These are phyloP conservation scores for Bolboschoenus planiculmis DNA, from an alignment of 176 grass and related monocot species.

Conservation along the genomic window DNA sequence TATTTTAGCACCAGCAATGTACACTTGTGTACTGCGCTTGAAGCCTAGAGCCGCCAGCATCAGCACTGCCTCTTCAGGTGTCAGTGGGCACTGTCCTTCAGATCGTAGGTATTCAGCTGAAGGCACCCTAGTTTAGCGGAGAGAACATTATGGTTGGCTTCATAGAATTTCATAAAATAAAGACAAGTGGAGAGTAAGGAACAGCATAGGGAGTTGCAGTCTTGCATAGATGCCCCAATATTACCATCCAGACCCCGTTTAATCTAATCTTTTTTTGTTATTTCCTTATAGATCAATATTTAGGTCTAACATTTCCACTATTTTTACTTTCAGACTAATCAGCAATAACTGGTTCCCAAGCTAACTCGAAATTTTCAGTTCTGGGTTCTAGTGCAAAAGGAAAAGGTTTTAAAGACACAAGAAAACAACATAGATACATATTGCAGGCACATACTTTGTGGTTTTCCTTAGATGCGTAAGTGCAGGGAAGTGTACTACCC, in stretches of 20 bases:
- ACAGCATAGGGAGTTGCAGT: not conserved
- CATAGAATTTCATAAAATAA: not conserved
- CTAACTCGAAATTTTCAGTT: not conserved
- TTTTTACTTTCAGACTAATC: not conserved
- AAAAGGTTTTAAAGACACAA: not conserved
- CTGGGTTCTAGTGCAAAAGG: not conserved
- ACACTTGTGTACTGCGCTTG: constrained; percentile 73
- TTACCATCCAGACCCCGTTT: not conserved
- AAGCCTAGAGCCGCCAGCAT: constrained; percentile 96
- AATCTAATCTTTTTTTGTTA: not conserved
- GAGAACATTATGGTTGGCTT: not conserved
- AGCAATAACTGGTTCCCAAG: not conserved
- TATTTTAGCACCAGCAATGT: constrained; percentile 90
- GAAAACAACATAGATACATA: constrained; percentile 6
- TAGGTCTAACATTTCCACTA: not conserved
- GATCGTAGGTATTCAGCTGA: constrained; percentile 69
- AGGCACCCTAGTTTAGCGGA: constrained; percentile 53
- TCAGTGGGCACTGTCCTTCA: constrained; percentile 93
- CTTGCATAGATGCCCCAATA: not conserved
- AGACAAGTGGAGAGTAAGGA: not conserved
- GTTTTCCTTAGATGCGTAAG: constrained; percentile 67
- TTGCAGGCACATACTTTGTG: constrained; percentile 55
- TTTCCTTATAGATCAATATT: not conserved
- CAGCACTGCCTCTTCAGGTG: constrained; percentile 93
- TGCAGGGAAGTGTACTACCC: constrained; percentile 85